These are phyloP conservation scores for Selenicereus undatus DNA, from an alignment of 148 eudicot genomes.

Conservation along the genomic window DNA sequence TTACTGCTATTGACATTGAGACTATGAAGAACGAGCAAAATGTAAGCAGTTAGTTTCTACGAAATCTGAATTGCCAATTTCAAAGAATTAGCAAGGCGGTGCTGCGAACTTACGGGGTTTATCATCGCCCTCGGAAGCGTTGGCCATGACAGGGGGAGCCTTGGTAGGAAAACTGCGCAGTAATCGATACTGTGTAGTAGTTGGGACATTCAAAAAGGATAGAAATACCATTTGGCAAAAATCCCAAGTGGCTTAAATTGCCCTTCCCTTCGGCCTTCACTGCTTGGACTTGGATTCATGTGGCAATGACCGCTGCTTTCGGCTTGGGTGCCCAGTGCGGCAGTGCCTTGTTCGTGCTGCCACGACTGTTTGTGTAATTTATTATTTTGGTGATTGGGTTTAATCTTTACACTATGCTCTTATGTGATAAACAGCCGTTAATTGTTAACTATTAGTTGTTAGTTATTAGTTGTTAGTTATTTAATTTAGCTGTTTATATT, in stretches of 20 bases:
- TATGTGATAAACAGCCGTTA: too few species aligned
- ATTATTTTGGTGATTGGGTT: too few species aligned
- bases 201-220: constrained; percentile 12
- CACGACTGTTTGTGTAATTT: background rate
- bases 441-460: too few species aligned
- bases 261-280: too few species aligned
- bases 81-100: background rate
- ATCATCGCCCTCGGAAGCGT: constrained; percentile 12
- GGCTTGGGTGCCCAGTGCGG: background rate
- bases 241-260: background rate
- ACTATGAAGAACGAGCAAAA: background rate
- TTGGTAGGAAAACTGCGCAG: constrained; percentile 8
- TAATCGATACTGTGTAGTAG: constrained; percentile 3
- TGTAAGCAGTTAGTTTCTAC: background rate
- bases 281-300: background rate
- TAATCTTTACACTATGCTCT: too few species aligned
- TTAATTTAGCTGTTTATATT: too few species aligned
- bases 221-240: constrained; percentile 14
- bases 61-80: background rate
- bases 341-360: background rate
- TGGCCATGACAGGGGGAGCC: constrained; percentile 18
- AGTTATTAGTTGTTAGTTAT: too few species aligned
- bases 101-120: constrained; percentile 16
- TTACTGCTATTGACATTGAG: background rate
- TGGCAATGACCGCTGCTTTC: background rate